Evolutionary conservation across 2,329 filamentous ascomycete species (phyloP).

Genomic region (Pseudogymnoascus destructans): DNA sequence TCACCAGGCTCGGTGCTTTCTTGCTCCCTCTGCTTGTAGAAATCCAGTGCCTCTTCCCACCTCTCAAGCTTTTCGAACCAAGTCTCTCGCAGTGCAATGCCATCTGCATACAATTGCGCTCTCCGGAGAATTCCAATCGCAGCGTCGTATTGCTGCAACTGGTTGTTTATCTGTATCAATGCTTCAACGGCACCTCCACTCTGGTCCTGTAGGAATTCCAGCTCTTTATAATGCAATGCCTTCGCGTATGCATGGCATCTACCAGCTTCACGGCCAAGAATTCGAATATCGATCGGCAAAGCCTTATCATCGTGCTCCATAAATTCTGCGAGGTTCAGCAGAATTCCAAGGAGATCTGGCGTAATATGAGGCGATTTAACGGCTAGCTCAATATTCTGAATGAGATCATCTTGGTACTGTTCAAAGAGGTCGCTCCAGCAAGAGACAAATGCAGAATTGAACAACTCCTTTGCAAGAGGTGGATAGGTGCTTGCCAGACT

Average conservation of each 20-base stretch:
- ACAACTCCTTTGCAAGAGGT: conserved; percentile 81
- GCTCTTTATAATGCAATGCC: conserved; percentile 94
- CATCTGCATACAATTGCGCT: conserved; percentile 86
- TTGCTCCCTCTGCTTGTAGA: conserved; percentile 75
- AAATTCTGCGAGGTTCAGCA: conserved; percentile 94
- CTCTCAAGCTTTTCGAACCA: conserved; percentile 98
- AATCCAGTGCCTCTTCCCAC: conserved; percentile 92
- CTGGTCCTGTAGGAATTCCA: conserved; percentile 96
- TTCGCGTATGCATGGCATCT: conserved; percentile 98
- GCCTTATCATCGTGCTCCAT: conserved; percentile 99
- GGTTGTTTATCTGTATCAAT: conserved; percentile 97
- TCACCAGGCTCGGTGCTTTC: conserved; percentile 66
- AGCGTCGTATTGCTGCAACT: conserved; percentile 94
- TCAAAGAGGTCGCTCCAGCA: conserved; percentile 98
- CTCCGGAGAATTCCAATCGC: conserved; percentile 95
- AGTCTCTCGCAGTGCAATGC: conserved; percentile 86
- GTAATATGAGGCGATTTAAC: conserved; percentile 93
- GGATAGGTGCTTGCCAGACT: conserved; percentile 83
- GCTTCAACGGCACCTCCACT: conserved; percentile 92
- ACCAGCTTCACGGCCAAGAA: conserved; percentile 84
- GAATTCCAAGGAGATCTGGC: conserved; percentile 82
- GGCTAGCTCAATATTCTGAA: conserved; percentile 87
- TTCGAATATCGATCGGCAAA: conserved; percentile 89
- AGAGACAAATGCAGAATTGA: conserved; percentile 97
- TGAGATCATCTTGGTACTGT: conserved; percentile 91